phyloP scores from a whole-genome alignment of 768 basidiomycete genomes.

The Russula abietina region DNA sequence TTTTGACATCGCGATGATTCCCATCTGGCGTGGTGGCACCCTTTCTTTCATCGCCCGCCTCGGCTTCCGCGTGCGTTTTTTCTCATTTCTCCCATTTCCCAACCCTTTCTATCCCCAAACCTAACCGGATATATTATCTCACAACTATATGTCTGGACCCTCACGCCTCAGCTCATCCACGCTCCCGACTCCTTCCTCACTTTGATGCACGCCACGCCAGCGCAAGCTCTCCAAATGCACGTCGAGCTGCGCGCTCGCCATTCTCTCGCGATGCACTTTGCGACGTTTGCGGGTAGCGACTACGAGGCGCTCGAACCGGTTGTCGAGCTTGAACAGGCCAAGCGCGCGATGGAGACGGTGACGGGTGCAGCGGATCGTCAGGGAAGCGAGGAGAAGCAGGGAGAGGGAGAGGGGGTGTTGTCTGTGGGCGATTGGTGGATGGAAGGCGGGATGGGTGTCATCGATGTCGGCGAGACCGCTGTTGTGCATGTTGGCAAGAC shows the following conservation, averaged over 20 bases:
- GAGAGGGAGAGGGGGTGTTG: neutral
- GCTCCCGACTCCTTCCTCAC: constrained; percentile 27
- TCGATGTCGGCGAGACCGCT: constrained; percentile 34
- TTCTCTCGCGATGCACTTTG: constrained; percentile 41
- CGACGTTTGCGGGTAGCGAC: constrained; percentile 40
- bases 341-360: constrained; percentile 30
- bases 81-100: neutral
- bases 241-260: constrained; percentile 35
- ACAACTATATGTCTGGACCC: neutral
- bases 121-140: neutral
- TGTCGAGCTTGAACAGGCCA: constrained; percentile 27
- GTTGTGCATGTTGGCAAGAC: constrained; percentile 30
- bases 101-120: neutral
- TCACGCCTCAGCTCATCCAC: constrained; percentile 21
- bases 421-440: constrained; percentile 27
- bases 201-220: constrained; percentile 37
- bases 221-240: constrained; percentile 38
- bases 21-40: constrained; percentile 42
- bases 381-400: neutral
- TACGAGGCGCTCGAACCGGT: constrained; percentile 38
- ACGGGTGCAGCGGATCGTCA: constrained; percentile 17
- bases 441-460: constrained; percentile 34
- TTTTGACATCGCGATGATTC: constrained; percentile 39
- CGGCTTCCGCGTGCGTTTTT: constrained; percentile 34
- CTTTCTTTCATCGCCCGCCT: constrained; percentile 35